Percentiles rank a stretch among this genome's conserved stretches.
These are phyloP conservation scores for Chytriomyces sp. DNA, from an alignment of 192 early-diverging fungal species.

Conservation along the genomic window DNA sequence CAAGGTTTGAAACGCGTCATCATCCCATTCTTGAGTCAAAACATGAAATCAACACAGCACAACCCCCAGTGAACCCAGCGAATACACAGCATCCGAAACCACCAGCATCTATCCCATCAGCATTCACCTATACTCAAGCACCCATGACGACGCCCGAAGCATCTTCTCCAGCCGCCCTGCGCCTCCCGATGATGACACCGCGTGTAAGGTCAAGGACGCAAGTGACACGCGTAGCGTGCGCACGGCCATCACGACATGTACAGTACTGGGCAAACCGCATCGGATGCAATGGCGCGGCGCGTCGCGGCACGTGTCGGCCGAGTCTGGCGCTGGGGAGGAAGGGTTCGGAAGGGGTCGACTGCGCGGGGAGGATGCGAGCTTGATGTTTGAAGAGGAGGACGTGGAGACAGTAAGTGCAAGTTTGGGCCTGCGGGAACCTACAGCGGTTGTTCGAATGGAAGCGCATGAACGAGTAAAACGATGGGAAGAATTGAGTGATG, in stretches of 20 bases:
- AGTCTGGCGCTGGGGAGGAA: no score
- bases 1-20: no score
- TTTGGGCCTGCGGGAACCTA: no score
- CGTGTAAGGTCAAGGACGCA: not conserved
- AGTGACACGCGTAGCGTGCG: constrained; percentile 16
- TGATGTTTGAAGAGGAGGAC: no score
- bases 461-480: no score
- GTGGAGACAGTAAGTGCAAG: no score
- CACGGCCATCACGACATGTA: constrained; percentile 18
- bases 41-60: no score
- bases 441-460: no score
- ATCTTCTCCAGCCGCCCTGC: not conserved
- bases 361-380: no score
- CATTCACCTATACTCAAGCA: not conserved
- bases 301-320: not conserved
- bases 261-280: constrained; percentile 21
- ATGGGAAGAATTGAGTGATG: no score
- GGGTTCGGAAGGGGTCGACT: no score
- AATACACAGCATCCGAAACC: not conserved
- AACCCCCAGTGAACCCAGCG: not conserved
- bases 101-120: not conserved
- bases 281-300: constrained; percentile 24
- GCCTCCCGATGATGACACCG: not conserved
- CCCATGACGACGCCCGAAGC: not conserved
- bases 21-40: no score